phyloP scores from a whole-genome alignment of 2,329 filamentous ascomycete species.

The Fusarium austroafricanum region DNA sequence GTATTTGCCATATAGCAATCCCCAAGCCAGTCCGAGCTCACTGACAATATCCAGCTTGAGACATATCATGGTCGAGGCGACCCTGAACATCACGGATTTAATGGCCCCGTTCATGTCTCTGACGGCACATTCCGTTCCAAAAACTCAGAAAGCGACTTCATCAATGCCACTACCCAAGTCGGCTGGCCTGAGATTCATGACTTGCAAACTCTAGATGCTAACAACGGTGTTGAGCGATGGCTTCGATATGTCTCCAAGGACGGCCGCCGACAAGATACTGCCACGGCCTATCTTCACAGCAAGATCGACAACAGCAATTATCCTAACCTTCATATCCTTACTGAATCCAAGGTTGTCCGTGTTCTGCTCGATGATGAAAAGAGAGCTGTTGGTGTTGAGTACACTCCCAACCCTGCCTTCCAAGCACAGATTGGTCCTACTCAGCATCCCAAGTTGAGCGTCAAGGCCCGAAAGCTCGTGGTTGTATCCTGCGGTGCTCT shows the following conservation, averaged over 20 bases:
- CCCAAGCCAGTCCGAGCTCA: too few species aligned
- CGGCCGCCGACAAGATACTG: slow-evolving; percentile 68
- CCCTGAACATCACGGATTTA: slow-evolving; percentile 60
- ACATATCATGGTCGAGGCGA: slow-evolving; percentile 64
- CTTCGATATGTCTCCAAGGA: slow-evolving; percentile 57
- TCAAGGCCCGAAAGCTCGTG: slow-evolving; percentile 48
- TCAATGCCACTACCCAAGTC: slow-evolving; percentile 58
- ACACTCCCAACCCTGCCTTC: slow-evolving; percentile 56
- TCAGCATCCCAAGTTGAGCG: slow-evolving; percentile 17
- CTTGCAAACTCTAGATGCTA: slow-evolving; percentile 61
- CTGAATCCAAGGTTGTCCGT: slow-evolving; percentile 66
- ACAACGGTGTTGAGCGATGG: slow-evolving; percentile 49
- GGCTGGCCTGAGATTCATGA: slow-evolving; percentile 66
- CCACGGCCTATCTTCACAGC: slow-evolving; percentile 59
- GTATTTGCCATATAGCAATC: slow-evolving; percentile 9
- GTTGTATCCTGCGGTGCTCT: slow-evolving; percentile 59
- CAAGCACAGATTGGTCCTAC: slow-evolving; percentile 30
- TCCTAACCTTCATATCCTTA: slow-evolving; percentile 69
- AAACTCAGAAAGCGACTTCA: slow-evolving; percentile 59
- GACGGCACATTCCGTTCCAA: slow-evolving; percentile 59
- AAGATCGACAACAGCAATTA: slow-evolving; percentile 53
- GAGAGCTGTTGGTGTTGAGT: slow-evolving; percentile 69
- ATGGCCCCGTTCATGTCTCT: slow-evolving; percentile 67
- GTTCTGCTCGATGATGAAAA: slow-evolving; percentile 64
- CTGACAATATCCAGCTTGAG: slow-evolving; percentile 56